A percentile compares a stretch with the other conserved stretches of the same genome.
These are phyloP conservation scores for Cucurbita maxima DNA, from an alignment of 306 rosid species.

Conservation along the genomic window DNA sequence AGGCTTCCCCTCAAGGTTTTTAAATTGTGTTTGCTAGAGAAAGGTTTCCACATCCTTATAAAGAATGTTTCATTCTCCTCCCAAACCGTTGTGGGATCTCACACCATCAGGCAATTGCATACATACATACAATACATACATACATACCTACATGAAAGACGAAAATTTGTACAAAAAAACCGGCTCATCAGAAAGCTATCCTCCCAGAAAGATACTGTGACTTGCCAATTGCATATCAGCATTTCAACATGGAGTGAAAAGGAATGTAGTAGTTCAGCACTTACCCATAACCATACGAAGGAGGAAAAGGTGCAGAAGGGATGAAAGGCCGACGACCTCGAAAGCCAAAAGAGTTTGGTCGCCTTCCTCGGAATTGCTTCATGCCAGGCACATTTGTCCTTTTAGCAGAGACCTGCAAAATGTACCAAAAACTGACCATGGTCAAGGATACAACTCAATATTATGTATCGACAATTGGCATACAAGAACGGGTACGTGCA, in stretches of 20 bases:
- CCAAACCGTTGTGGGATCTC: too few species aligned
- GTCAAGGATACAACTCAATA: not conserved
- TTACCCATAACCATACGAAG: constrained; percentile 80
- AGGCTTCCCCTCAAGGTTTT: too few species aligned
- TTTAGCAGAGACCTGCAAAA: constrained; percentile 83
- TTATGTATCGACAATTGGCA: not conserved
- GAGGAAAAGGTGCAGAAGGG: constrained; percentile 59
- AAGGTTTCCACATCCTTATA: too few species aligned
- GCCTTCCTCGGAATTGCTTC: constrained; percentile 83
- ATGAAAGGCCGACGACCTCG: constrained; percentile 74
- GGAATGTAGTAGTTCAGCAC: constrained; percentile 6
- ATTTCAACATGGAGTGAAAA: not conserved
- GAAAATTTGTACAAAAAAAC: too few species aligned
- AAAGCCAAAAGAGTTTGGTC: constrained; percentile 42
- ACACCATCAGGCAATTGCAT: too few species aligned
- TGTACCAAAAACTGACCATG: constrained; percentile 10
- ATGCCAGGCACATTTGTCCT: constrained; percentile 88
- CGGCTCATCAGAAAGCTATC: too few species aligned
- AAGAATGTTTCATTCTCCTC: too few species aligned
- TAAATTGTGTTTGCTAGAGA: too few species aligned
- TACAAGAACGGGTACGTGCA: not conserved
- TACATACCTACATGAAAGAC: not conserved
- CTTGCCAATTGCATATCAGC: not conserved
- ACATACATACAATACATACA: too few species aligned
- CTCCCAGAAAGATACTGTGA: not conserved